A percentile compares a stretch with the other conserved stretches of the same genome.
These are phyloP conservation scores for Botryotinia calthae DNA, from an alignment of 2,329 filamentous ascomycete genomes.

Conservation along the genomic window DNA sequence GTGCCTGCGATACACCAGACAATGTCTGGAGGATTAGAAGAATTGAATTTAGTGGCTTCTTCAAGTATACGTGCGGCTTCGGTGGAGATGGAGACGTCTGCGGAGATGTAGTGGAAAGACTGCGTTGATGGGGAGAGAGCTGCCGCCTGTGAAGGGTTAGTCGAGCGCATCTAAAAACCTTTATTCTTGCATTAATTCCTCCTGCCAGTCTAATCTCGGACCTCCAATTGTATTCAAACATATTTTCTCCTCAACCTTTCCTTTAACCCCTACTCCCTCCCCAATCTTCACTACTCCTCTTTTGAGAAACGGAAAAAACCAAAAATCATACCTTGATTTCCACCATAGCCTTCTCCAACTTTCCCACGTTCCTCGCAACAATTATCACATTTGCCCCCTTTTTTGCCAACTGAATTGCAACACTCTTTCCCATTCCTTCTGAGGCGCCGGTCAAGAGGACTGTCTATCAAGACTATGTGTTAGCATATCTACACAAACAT, in stretches of 20 bases:
- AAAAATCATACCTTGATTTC: conserved; percentile 56
- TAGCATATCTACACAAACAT: neutral
- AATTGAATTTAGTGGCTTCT: conserved; percentile 77
- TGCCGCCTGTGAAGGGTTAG: conserved; percentile 49
- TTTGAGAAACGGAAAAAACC: conserved; percentile 19
- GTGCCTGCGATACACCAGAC: conserved; percentile 88
- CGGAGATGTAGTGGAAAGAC: conserved; percentile 78
- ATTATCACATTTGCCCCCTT: conserved; percentile 87
- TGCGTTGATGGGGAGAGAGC: conserved; percentile 66
- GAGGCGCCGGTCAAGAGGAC: conserved; percentile 87
- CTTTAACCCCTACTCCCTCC: neutral
- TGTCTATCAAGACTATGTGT: conserved; percentile 55
- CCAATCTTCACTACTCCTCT: neutral
- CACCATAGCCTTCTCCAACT: conserved; percentile 68
- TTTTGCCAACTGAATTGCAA: conserved; percentile 69
- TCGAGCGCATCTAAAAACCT: neutral
- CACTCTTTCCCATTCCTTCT: conserved; percentile 82
- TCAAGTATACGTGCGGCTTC: conserved; percentile 69
- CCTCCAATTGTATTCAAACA: neutral
- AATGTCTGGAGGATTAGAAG: conserved; percentile 69
- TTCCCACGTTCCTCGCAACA: conserved; percentile 72
- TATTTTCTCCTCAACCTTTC: neutral
- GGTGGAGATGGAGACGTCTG: conserved; percentile 70
- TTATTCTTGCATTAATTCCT: neutral
- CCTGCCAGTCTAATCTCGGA: neutral